Base-by-base conservation (phyloP, 2,329 filamentous ascomycete species). In the Neonectria coccinea region DNA sequence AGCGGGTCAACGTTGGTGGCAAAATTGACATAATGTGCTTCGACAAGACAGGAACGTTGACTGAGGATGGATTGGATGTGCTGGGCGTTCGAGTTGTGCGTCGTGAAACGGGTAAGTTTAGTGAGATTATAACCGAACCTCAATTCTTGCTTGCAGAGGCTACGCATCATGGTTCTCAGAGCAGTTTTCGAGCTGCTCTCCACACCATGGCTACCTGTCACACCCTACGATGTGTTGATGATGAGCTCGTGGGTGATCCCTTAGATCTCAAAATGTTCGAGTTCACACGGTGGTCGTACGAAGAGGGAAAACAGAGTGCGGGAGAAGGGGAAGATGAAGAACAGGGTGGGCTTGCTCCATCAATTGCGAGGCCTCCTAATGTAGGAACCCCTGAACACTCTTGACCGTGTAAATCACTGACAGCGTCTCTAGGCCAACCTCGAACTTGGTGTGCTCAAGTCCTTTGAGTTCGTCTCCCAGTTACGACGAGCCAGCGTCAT, bases 181-280 rank as follows among this genome's bases (percentile, higher is more conserved):
- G 62, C 75, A 81, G 66, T 65, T 78, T 80, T 10, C 82, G 80
- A 29, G 92, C 92, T 7, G 92, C 92, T 12, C 83, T 98, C 3
- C 94, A 96, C 75, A 94, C 94, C 0, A 99, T 99, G 96, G 94
- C 96, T 9, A 99, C 96, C 1, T 99, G 96, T 63, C 96, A 99
- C 77, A 97, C 95, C 0, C 84, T 99, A 9, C 89, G 94, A 51
- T 88, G 91, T 11, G 91, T 99, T 16, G 94, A 98, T 66, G 91
- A 88, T 52, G 94, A 97, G 75, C 86, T 98, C 44, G 86, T 99
- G 36, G 96, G 96, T 1, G 96, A 99, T 74, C 96, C 97, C 5
- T 84, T 99, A 2, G 96, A 99, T 77, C 85, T 97, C 62, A 98
- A 98, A 77, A 99, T 99, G 96, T 99, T 99, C 76, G 91, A 97